A percentile compares a stretch with the other conserved stretches of the same genome.
Evolutionary conservation across 306 rosid species (phyloP).

Genomic region (Luffa aegyptiaca): DNA sequence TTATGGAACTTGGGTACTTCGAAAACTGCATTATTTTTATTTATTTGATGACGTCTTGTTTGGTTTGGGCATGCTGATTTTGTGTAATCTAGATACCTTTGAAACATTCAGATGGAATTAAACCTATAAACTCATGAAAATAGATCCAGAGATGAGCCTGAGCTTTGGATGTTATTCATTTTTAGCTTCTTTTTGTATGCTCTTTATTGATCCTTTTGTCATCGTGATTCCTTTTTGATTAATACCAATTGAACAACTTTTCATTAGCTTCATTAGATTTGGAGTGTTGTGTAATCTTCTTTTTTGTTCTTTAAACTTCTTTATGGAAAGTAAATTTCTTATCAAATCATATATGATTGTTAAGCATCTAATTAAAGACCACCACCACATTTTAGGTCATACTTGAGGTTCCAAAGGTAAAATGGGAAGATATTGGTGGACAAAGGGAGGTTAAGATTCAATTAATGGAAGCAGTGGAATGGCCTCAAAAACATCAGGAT

Average conservation of each 20-base stretch:
- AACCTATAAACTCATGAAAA: background rate
- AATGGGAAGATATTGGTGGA: slow-evolving; percentile 95
- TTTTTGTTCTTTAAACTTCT: background rate
- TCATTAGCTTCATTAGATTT: background rate
- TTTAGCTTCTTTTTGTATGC: background rate
- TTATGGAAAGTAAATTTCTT: background rate
- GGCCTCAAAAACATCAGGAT: slow-evolving; percentile 84
- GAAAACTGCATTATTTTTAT: background rate
- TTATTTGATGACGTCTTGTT: background rate
- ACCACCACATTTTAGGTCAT: slow-evolving; percentile 29
- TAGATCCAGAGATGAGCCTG: background rate
- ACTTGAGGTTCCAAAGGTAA: slow-evolving; percentile 89
- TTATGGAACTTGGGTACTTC: background rate
- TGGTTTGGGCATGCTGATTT: background rate
- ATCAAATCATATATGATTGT: background rate
- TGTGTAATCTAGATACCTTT: background rate
- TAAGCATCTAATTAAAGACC: background rate
- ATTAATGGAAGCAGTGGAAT: slow-evolving; percentile 82
- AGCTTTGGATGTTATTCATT: background rate
- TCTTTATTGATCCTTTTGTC: background rate
- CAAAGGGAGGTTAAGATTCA: slow-evolving; percentile 75
- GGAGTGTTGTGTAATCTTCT: background rate
- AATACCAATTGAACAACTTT: background rate
- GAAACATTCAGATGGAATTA: background rate
- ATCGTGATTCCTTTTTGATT: background rate